Conservation (phyloP, 2,329 filamentous ascomycete species). For the Didymella pinodella region DNA sequence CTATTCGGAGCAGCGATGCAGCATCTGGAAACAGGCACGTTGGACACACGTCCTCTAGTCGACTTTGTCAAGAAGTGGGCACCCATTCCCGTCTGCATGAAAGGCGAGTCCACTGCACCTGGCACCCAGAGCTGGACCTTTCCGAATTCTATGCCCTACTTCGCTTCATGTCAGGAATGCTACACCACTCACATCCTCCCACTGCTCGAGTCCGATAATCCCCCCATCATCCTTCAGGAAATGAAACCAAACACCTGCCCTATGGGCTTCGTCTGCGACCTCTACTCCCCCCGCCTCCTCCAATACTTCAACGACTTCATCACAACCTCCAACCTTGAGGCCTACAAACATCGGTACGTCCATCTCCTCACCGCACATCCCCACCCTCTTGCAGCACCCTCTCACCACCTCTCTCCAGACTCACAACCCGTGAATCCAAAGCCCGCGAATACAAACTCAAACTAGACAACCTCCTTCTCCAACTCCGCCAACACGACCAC, state of each 20-base stretch:
- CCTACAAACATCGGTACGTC: slow-evolving; percentile 5
- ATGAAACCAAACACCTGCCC: not conserved
- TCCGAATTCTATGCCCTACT: slow-evolving; percentile 16
- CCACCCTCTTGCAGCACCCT: not conserved
- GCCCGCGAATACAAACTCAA: not conserved
- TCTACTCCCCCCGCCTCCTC: slow-evolving; percentile 27
- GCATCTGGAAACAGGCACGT: not conserved
- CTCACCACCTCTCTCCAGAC: not conserved
- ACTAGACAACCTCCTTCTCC: not conserved
- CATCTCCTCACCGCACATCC: not conserved
- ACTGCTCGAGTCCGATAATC: not conserved
- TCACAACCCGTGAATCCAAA: not conserved
- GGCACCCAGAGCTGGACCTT: not conserved
- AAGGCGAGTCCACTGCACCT: not conserved
- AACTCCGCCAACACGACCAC: not conserved
- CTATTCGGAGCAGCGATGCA: slow-evolving; percentile 8
- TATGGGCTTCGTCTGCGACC: slow-evolving; percentile 25
- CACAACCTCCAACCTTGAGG: slow-evolving; percentile 13
- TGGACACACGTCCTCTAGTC: not conserved
- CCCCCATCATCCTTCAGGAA: slow-evolving; percentile 3
- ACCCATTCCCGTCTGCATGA: not conserved
- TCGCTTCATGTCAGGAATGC: slow-evolving; percentile 30
- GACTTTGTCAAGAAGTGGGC: slow-evolving; percentile 6
- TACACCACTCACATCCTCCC: slow-evolving; percentile 26
- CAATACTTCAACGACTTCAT: slow-evolving; percentile 24